Evolutionary conservation across 2,329 filamentous ascomycete species (phyloP).

Genomic region (Monosporascus sp.): DNA sequence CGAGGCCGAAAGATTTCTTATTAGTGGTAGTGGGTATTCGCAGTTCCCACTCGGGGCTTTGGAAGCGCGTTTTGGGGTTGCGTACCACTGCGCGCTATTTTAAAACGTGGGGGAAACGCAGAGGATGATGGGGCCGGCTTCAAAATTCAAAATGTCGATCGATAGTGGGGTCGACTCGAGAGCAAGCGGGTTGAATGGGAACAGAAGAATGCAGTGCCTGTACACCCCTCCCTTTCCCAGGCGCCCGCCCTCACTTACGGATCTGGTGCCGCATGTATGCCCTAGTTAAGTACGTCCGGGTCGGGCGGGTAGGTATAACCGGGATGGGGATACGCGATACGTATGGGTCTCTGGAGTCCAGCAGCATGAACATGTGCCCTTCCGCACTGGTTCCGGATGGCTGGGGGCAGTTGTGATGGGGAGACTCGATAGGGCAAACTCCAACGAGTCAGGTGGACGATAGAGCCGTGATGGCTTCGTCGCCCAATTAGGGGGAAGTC

Average conservation of each 20-base stretch:
- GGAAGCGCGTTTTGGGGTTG: conserved; percentile 18
- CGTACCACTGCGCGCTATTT: conserved; percentile 22
- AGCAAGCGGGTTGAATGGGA: neutral
- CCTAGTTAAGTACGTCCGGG: neutral
- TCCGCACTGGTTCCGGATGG: neutral
- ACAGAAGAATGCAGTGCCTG: neutral
- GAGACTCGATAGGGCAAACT: conserved; percentile 2
- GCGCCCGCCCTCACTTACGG: neutral
- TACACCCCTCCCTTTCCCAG: neutral
- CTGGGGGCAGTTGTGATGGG: neutral
- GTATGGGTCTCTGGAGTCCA: neutral
- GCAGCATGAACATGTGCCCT: neutral
- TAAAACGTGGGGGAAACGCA: conserved; percentile 34
- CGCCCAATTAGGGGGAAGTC: neutral
- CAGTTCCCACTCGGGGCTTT: conserved; percentile 7
- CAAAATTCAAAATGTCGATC: neutral
- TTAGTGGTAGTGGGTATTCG: conserved; percentile 2
- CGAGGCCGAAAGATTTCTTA: neutral
- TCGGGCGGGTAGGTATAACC: neutral
- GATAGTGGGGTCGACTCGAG: neutral
- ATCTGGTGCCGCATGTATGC: neutral
- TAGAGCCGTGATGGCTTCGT: neutral
- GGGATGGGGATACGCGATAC: neutral
- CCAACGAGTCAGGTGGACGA: conserved; percentile 1
- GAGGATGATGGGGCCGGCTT: conserved; percentile 21